Evolutionary conservation across 352 stramenopile species (phyloP), one percentile per base, ranked within the genome.

Genomic region (Phytophthora boehmeriae): DNA sequence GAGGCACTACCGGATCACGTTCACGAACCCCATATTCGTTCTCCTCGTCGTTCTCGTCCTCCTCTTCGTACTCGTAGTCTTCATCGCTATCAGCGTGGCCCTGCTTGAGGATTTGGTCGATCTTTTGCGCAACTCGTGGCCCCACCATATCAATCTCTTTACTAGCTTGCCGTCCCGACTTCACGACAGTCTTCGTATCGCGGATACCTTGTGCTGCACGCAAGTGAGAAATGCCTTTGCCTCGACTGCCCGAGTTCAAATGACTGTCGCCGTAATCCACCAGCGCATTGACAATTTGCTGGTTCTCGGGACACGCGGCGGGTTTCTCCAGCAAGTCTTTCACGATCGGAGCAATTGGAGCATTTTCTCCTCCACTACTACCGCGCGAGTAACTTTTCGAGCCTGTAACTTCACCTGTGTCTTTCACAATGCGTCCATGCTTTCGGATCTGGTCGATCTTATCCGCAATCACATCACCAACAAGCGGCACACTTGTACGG

Each of bases 361-460:
- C 4, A 54, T 65, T 30, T 30, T 30, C 3, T 8, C 25, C 25
- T 6, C 3, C 3, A 30, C 3, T 30, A 8, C 3, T 30, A 8
- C 25, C 25, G 25, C 25, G 25, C 25, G 25, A 30, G 25, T 30
- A 6, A 6, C 25, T 16, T 67, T n/a, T 58, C 13, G 38, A 59
- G 1, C 52, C 53, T 2, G 30, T 59, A 0, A 47, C 59, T 23
- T 66, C 63, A 1, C 61, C 61, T 0, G 59, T 58, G 34, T 90
- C 81, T 23, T 74, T 68, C 1, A 90, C 57, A 36, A 92, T 89
- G 36, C 82, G 82, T 38, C 80, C 80, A n/a, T 89, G 68, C 49
- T 75, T 32, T 13, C 92, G 52, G 25, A 93, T 89, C 60, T 93
- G 82, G 19, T 93, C 78, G 34, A 93, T 90, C 66, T 93, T 93